Conservation (phyloP, 495 filamentous ascomycete species). For the Podospora bellae-mahoneyi region DNA sequence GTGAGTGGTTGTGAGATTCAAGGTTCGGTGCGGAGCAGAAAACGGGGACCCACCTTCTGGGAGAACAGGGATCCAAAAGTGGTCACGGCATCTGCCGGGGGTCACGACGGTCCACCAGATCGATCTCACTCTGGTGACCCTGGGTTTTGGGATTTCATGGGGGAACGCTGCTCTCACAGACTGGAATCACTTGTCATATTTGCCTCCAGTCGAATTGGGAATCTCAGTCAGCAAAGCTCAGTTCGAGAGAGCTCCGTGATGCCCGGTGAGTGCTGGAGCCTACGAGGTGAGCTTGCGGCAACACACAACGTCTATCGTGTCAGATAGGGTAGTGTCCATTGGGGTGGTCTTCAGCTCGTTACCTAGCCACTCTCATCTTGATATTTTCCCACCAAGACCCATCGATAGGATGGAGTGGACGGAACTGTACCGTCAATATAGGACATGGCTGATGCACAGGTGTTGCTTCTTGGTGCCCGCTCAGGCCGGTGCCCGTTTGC, state of each 20-base stretch:
- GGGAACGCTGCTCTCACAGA: no score
- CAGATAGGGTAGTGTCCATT: slow-evolving; percentile 2
- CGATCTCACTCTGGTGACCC: background rate
- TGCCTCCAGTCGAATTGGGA: background rate
- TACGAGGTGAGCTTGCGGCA: background rate
- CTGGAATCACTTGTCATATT: background rate
- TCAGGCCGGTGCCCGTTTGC: background rate
- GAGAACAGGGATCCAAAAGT: slow-evolving; percentile 2
- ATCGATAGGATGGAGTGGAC: background rate
- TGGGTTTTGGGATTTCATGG: background rate
- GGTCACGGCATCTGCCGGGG: slow-evolving; percentile 4
- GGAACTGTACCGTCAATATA: background rate
- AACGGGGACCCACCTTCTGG: background rate
- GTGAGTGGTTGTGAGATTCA: background rate
- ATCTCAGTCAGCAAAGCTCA: background rate
- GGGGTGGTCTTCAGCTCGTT: background rate
- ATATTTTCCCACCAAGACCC: background rate
- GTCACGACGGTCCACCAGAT: background rate
- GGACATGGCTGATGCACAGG: background rate
- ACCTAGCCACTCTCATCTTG: slow-evolving; percentile 2
- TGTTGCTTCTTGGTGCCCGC: background rate
- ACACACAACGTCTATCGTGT: slow-evolving; percentile 5
- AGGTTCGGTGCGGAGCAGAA: background rate
- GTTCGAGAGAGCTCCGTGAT: background rate
- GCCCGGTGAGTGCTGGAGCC: background rate